phyloP scores from a whole-genome alignment of 129 eudicot genomes.

The Centaurea solstitialis region DNA sequence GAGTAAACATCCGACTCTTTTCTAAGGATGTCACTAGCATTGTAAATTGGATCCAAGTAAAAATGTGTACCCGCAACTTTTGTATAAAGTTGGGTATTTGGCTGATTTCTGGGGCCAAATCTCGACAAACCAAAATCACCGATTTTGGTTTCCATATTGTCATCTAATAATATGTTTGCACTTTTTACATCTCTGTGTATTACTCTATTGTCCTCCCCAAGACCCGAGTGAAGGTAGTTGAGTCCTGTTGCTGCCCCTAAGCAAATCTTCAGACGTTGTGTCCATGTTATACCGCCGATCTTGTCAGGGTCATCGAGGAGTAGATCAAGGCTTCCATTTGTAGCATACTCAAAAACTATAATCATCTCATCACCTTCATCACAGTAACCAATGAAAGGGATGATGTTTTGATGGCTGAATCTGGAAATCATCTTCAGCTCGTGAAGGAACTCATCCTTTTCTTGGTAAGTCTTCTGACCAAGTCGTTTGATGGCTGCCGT shows the following conservation, averaged over 20 bases:
- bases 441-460: not conserved
- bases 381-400: not conserved
- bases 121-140: not conserved
- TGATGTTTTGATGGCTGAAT: not conserved
- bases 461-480: too few relatives aligned
- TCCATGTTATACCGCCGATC: not conserved
- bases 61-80: not conserved
- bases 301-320: not conserved
- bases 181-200: not conserved
- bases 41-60: not conserved
- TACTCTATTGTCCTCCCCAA: not conserved
- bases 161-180: constrained; percentile 2
- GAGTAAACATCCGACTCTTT: not conserved
- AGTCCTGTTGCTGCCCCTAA: not conserved
- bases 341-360: not conserved
- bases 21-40: not conserved
- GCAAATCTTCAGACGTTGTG: not conserved
- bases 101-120: not conserved
- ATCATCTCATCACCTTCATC: not conserved
- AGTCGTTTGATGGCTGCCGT: too few relatives aligned
- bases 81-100: not conserved
- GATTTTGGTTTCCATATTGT: not conserved
- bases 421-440: not conserved
- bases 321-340: not conserved
- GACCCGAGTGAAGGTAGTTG: not conserved